Conservation (phyloP, 164 flowering plant genomes). For the Magnolia sinica region DNA sequence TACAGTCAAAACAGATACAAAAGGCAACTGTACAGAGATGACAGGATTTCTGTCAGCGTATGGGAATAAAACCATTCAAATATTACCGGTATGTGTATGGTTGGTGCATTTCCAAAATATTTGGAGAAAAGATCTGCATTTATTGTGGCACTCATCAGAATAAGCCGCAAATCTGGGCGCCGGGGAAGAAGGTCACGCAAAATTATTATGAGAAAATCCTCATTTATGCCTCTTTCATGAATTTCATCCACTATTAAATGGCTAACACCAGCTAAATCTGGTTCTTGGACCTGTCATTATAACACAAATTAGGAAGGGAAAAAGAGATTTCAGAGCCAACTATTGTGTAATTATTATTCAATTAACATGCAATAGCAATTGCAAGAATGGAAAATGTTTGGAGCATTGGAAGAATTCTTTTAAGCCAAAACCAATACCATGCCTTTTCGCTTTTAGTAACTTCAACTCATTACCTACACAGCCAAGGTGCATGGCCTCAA, state of each 20-base stretch:
- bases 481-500: too few species aligned
- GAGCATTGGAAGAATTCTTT: too few species aligned
- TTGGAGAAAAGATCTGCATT: conserved; percentile 90
- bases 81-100: conserved; percentile 80
- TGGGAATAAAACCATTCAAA: conserved; percentile 7
- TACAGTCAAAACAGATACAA: not conserved
- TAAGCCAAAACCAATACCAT: too few species aligned
- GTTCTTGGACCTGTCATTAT: conserved; percentile 72
- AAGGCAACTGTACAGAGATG: not conserved
- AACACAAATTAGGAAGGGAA: conserved; percentile 9
- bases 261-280: conserved; percentile 70
- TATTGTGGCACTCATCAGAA: conserved; percentile 96
- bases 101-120: conserved; percentile 86
- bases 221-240: conserved; percentile 99
- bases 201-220: conserved; percentile 86
- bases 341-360: too few species aligned
- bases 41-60: not conserved
- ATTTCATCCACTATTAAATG: conserved; percentile 96
- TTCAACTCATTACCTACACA: too few species aligned
- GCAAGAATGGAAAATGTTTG: too few species aligned
- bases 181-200: conserved; percentile 86
- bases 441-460: too few species aligned
- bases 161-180: conserved; percentile 82
- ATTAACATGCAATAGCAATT: too few species aligned
- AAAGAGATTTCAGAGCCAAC: not conserved